A percentile compares a stretch with the other conserved stretches of the same genome.
Evolutionary conservation across 2,329 filamentous ascomycete species (phyloP).

Genomic region (Paramyrothecium sp.): DNA sequence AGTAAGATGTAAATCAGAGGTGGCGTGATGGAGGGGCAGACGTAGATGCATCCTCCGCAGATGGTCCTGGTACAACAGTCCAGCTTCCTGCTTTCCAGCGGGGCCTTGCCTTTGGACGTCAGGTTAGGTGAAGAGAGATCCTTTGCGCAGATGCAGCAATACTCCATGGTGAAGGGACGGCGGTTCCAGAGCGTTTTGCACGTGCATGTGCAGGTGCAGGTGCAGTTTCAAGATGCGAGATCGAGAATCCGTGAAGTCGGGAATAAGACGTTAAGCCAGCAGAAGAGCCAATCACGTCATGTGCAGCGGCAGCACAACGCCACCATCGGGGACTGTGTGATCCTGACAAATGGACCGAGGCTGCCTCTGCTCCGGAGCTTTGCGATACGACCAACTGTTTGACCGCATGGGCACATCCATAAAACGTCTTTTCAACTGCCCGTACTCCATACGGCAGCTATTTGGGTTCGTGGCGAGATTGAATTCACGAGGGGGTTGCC

Average conservation of each 20-base stretch:
- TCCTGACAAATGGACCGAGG: too few relatives aligned
- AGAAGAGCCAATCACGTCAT: slow-evolving; percentile 22
- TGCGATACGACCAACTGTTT: too few relatives aligned
- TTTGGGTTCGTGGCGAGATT: too few relatives aligned
- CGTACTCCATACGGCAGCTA: too few relatives aligned
- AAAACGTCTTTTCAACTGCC: too few relatives aligned
- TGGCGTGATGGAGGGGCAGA: slow-evolving; percentile 28
- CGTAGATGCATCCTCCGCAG: slow-evolving; percentile 68
- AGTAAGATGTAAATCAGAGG: slow-evolving; percentile 6
- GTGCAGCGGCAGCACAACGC: slow-evolving; percentile 1
- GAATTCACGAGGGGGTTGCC: too few relatives aligned
- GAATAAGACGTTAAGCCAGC: too few relatives aligned
- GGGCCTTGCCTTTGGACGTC: slow-evolving; percentile 58
- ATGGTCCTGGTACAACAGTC: slow-evolving; percentile 70
- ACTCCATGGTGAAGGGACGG: slow-evolving; percentile 28
- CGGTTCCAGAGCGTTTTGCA: background rate
- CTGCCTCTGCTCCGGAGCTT: too few relatives aligned
- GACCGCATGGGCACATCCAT: too few relatives aligned
- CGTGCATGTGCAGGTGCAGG: slow-evolving; percentile 1
- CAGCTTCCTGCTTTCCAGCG: slow-evolving; percentile 58
- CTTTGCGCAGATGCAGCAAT: slow-evolving; percentile 70
- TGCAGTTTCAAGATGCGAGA: background rate
- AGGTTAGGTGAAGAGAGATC: slow-evolving; percentile 55
- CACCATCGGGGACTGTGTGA: too few relatives aligned
- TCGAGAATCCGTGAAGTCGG: background rate